These are phyloP conservation scores for Alternaria dauci DNA, from an alignment of 2,329 filamentous ascomycete genomes.

Conservation along the genomic window DNA sequence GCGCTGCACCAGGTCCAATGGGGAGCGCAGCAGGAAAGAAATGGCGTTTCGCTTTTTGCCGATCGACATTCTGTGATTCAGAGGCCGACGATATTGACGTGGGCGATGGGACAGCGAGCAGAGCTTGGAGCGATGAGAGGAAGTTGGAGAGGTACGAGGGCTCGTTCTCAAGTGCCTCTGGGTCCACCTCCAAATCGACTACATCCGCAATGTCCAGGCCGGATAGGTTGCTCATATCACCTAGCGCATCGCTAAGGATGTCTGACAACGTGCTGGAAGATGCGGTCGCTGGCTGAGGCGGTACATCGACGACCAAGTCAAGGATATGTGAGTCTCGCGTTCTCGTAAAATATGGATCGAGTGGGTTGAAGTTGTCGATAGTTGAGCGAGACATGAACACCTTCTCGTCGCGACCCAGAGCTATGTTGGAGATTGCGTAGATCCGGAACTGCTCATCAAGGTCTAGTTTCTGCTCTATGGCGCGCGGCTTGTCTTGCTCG, in stretches of 20 bases:
- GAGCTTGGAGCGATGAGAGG: conserved; percentile 47
- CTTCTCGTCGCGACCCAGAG: conserved; percentile 86
- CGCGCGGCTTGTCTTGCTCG: conserved; percentile 60
- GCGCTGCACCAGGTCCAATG: conserved; percentile 70
- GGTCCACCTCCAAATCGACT: conserved; percentile 38
- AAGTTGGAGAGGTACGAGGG: conserved; percentile 46
- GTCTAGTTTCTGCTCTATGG: conserved; percentile 39
- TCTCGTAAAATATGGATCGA: conserved; percentile 84
- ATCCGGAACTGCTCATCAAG: conserved; percentile 69
- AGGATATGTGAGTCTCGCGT: conserved; percentile 76
- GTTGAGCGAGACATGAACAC: conserved; percentile 81
- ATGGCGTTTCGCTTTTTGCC: conserved; percentile 33
- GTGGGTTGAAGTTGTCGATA: conserved; percentile 70
- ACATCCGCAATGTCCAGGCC: conserved; percentile 31
- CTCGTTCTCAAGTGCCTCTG: conserved; percentile 33
- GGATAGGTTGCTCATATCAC: conserved; percentile 36
- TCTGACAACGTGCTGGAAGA: conserved; percentile 29
- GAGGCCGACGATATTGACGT: conserved; percentile 22
- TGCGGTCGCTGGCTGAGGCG: conserved; percentile 34
- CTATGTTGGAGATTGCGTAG: conserved; percentile 80
- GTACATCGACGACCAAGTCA: conserved; percentile 73
- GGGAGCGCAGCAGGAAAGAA: conserved; percentile 61
- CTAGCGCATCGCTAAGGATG: conserved; percentile 33
- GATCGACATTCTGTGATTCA: conserved; percentile 12
- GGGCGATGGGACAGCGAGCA: conserved; percentile 40